Percentiles rank a stretch among this genome's conserved stretches.
Evolutionary conservation across 805 yeast genomes (phyloP).

Genomic region (Candida montana): DNA sequence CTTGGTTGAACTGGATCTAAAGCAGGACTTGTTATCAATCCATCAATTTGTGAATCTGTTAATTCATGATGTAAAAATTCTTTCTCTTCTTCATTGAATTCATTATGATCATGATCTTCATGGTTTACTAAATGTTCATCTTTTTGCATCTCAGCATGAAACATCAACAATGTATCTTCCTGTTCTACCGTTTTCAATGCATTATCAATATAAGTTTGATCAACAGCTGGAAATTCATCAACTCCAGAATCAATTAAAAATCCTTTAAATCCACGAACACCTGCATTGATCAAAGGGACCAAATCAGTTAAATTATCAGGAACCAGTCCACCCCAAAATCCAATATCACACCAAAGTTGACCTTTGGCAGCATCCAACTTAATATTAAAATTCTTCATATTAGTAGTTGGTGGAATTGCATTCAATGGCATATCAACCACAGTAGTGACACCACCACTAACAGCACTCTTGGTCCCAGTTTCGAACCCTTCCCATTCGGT

Average conservation of each 20-base stretch:
- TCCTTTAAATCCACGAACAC: constrained; percentile 93
- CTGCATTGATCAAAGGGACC: constrained; percentile 71
- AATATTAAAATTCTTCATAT: constrained; percentile 63
- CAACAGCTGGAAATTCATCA: constrained; percentile 86
- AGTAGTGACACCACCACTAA: constrained; percentile 94
- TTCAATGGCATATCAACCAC: constrained; percentile 95
- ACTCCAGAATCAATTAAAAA: constrained; percentile 94
- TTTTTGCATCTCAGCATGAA: constrained; percentile 84
- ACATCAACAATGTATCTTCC: constrained; percentile 69
- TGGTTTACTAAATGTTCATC: constrained; percentile 3
- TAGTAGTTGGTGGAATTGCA: constrained; percentile 94
- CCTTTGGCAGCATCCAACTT: constrained; percentile 75
- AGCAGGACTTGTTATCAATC: constrained; percentile 50
- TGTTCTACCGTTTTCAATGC: constrained; percentile 65
- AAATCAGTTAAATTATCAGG: constrained; percentile 71
- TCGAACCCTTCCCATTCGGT: constrained; percentile 98
- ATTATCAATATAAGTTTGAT: constrained; percentile 52
- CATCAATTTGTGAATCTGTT: constrained; percentile 45
- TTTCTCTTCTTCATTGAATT: constrained; percentile 12
- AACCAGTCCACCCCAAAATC: constrained; percentile 93
- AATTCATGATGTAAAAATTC: constrained; percentile 26
- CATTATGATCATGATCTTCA: constrained; percentile 25
- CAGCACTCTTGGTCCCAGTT: constrained; percentile 94
- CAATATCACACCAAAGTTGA: constrained; percentile 89
- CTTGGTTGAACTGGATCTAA: constrained; percentile 58